Percentiles rank a stretch among this genome's conserved stretches.
Conservation (phyloP, 768 basidiomycete genomes). For the Hortiboletus flavorubellus region DNA sequence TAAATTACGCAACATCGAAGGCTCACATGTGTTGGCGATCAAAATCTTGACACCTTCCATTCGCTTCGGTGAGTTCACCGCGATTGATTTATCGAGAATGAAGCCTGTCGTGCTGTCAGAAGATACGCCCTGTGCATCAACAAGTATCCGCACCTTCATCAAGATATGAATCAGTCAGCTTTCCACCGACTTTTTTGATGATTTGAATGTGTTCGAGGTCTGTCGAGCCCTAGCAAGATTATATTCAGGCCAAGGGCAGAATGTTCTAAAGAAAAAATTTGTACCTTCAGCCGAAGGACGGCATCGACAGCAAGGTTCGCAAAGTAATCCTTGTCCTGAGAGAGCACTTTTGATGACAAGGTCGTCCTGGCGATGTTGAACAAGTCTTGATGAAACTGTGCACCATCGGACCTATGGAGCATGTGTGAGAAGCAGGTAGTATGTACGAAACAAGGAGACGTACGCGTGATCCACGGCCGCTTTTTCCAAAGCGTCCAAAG, state of each 20-base stretch:
- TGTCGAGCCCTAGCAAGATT: constrained; percentile 75
- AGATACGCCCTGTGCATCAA: not conserved
- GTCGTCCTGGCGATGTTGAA: constrained; percentile 98
- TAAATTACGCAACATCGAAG: not conserved
- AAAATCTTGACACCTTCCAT: constrained; percentile 94
- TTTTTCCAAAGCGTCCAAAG: constrained; percentile 78
- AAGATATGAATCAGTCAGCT: constrained; percentile 95
- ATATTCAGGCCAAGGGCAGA: not conserved
- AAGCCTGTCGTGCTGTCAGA: constrained; percentile 56
- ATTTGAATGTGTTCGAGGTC: constrained; percentile 98
- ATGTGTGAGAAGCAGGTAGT: not conserved
- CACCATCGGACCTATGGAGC: constrained; percentile 57
- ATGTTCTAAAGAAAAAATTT: not conserved
- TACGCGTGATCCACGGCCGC: constrained; percentile 84
- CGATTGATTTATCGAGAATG: constrained; percentile 95
- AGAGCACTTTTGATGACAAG: constrained; percentile 90
- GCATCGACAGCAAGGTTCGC: constrained; percentile 97
- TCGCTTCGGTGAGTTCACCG: constrained; percentile 91
- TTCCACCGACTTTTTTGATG: constrained; percentile 99
- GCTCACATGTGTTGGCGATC: constrained; percentile 96
- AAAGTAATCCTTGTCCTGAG: constrained; percentile 97
- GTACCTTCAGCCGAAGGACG: constrained; percentile 84
- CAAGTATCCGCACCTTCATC: constrained; percentile 69
- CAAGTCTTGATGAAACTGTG: constrained; percentile 80
- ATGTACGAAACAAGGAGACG: constrained; percentile 29